These are phyloP conservation scores for Porphyrellus cyaneotinctus DNA, from an alignment of 768 basidiomycete species.

Conservation along the genomic window DNA sequence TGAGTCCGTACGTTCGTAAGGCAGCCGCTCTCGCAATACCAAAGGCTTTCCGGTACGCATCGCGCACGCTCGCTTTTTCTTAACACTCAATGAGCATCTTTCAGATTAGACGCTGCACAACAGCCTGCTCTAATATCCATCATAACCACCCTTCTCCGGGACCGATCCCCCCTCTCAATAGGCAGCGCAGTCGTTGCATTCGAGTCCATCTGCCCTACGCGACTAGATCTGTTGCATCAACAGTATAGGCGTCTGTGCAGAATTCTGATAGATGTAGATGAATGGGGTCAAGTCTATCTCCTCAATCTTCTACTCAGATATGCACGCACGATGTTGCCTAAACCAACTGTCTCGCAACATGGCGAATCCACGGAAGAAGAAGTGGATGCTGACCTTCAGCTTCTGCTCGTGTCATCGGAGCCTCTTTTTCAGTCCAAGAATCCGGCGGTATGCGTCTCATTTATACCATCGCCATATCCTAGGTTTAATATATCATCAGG, in stretches of 20 bases:
- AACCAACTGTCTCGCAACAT: slow-evolving; percentile 42
- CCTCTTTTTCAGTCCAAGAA: slow-evolving; percentile 84
- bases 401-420: slow-evolving; percentile 67
- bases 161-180: slow-evolving; percentile 82
- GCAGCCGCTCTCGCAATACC: slow-evolving; percentile 87
- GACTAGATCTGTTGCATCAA: slow-evolving; percentile 82
- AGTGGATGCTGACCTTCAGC: slow-evolving; percentile 71
- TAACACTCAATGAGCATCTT: slow-evolving; percentile 1
- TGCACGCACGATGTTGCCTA: slow-evolving; percentile 75
- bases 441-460: slow-evolving; percentile 60
- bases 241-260: slow-evolving; percentile 84
- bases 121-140: slow-evolving; percentile 67
- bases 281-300: slow-evolving; percentile 90
- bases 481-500: slow-evolving; percentile 40
- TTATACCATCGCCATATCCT: neutral
- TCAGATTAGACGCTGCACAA: slow-evolving; percentile 71
- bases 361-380: slow-evolving; percentile 45
- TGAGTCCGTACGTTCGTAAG: slow-evolving; percentile 93
- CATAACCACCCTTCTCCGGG: slow-evolving; percentile 59
- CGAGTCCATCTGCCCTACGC: slow-evolving; percentile 78
- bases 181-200: slow-evolving; percentile 87
- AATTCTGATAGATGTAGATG: slow-evolving; percentile 86
- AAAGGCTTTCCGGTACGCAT: slow-evolving; percentile 70
- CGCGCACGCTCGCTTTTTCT: slow-evolving; percentile 15
- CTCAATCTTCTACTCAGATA: slow-evolving; percentile 79